Evolutionary conservation across 2,329 filamentous ascomycete species (phyloP), one percentile per base, ranked within the genome.

Genomic region (Chaetomium sp.): DNA sequence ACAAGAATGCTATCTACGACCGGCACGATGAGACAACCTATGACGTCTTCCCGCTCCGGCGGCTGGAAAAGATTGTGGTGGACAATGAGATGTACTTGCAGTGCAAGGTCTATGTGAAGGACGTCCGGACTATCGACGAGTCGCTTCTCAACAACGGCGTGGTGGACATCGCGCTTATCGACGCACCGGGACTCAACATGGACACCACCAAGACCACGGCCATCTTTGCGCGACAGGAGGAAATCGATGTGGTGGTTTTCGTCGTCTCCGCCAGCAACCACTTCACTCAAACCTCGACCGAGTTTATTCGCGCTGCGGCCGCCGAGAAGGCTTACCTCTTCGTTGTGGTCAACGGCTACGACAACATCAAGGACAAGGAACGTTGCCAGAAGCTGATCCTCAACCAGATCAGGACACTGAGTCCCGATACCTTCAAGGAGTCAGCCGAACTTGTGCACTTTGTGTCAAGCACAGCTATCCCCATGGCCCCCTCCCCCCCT

Each of bases 321-420:
- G 85, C 92, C 42, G 94, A 99, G 68, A 99, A 99, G 73, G 92
- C 94, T 0, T 99, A 99, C 68, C 91, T 99, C 60, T 99, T 99
- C 71, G 95, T 99, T 71, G 94, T 99, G 11, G 94, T 99, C 62
- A 99, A 99, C 69, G 91, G 92, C 14, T 99, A 91, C 66, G 94
- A 99, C 71, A 87, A 88, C 59, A 97, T 99, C 65, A 81, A 87
- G 61, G 91, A 97, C 71, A 94, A 96, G 75, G 80, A 89, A 57
- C 81, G 92, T 57, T 97, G 92, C 70, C 83, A 96, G 70, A 90
- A 94, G 67, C 88, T 90, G 82, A 94, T 99, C 49, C 71, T 99
- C 57, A 91, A 96, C 65, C 92, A 97, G 71, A 86, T 99, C 12
- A 78, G 81, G 49, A 84, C 84, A 33, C 78, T 99, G n/a, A 97